Evolutionary conservation across 805 yeast species (phyloP).

Genomic region (Zygosaccharomyces siamensis): DNA sequence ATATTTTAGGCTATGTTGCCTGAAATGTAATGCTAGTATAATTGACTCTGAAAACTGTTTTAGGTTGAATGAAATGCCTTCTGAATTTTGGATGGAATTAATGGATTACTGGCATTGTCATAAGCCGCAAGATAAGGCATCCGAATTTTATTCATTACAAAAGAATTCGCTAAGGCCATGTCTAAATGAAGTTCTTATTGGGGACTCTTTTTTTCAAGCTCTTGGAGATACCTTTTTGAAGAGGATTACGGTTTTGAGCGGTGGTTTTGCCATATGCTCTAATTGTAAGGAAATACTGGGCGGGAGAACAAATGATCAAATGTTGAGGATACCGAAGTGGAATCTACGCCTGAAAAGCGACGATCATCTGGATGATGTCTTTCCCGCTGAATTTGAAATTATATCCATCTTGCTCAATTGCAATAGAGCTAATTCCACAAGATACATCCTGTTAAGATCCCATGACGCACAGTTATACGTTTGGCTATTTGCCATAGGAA

Average conservation of each 20-base stretch:
- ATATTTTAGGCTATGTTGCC: conserved; percentile 16
- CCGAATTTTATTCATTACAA: conserved; percentile 8
- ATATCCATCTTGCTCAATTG: conserved; percentile 20
- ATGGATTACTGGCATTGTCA: conserved; percentile 99
- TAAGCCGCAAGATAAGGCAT: conserved; percentile 45
- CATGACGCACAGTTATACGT: conserved; percentile 10
- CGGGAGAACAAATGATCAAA: conserved; percentile 13
- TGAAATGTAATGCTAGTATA: conserved; percentile 12
- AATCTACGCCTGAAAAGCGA: conserved; percentile 11
- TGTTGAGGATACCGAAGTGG: conserved; percentile 30
- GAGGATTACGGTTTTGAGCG: background rate
- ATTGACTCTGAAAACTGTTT: conserved; percentile 15
- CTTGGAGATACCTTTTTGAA: conserved; percentile 13
- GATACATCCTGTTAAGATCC: conserved; percentile 21
- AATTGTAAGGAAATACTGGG: conserved; percentile 24
- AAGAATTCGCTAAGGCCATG: conserved; percentile 26
- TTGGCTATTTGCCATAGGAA: conserved; percentile 31
- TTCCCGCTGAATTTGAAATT: conserved; percentile 23
- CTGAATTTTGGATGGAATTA: conserved; percentile 89
- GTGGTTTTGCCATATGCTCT: conserved; percentile 12
- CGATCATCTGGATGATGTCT: conserved; percentile 3
- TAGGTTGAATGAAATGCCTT: conserved; percentile 61
- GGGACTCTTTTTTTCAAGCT: conserved; percentile 24
- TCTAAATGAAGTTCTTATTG: conserved; percentile 25
- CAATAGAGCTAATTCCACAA: conserved; percentile 22